These are phyloP conservation scores for Carex cristatella DNA, from an alignment of 176 grass and related monocot species.

Conservation along the genomic window DNA sequence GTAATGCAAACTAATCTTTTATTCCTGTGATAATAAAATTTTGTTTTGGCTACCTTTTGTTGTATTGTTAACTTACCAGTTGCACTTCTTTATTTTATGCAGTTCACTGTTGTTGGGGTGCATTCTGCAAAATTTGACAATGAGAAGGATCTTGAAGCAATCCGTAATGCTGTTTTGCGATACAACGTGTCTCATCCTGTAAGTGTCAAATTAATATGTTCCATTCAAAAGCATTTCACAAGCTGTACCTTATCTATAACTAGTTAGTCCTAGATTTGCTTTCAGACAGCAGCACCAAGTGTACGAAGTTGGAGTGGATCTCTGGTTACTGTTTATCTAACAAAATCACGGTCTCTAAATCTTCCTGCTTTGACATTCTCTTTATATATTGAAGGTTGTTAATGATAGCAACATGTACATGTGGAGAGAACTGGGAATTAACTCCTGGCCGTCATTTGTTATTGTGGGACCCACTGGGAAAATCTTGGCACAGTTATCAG, in stretches of 20 bases:
- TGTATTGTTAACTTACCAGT: constrained; percentile 6
- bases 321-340: background rate
- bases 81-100: constrained; percentile 26
- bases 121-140: constrained; percentile 99
- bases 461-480: constrained; percentile 83
- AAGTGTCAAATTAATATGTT: constrained; percentile 27
- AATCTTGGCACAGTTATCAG: constrained; percentile 78
- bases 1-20: background rate
- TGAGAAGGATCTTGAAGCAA: constrained; percentile 95
- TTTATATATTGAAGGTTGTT: constrained; percentile 58
- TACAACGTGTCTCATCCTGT: constrained; percentile 82
- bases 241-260: background rate
- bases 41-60: background rate
- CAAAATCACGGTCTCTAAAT: constrained; percentile 1
- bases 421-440: constrained; percentile 91
- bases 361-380: background rate
- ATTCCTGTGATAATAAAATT: background rate
- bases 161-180: constrained; percentile 82
- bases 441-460: constrained; percentile 94
- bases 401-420: constrained; percentile 93
- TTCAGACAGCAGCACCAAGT: background rate
- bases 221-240: background rate
- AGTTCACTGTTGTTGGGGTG: constrained; percentile 97
- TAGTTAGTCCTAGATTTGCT: constrained; percentile 14
- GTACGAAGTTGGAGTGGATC: background rate